Conservation (phyloP, 2,329 filamentous ascomycete species). For the Sclerotinia glacialis region DNA sequence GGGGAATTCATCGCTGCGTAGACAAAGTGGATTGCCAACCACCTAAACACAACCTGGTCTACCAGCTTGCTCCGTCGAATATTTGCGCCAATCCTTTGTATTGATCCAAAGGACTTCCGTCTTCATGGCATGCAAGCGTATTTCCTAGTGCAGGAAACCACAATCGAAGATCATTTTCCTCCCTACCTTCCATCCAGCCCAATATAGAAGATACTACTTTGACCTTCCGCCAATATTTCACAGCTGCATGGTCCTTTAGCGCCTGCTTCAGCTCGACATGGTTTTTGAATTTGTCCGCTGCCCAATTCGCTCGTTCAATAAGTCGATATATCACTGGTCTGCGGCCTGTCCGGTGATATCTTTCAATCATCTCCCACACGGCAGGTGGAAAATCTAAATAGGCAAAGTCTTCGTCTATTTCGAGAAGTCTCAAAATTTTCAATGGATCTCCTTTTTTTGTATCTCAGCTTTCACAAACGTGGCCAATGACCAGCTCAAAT, state of each 20-base stretch:
- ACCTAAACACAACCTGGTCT: background rate
- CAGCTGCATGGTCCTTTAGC: background rate
- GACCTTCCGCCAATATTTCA: background rate
- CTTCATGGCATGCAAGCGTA: background rate
- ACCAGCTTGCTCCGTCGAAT: background rate
- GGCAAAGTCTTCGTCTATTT: background rate
- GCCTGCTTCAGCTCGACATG: background rate
- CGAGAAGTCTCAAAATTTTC: background rate
- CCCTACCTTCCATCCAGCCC: background rate
- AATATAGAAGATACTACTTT: background rate
- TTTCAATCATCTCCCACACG: no score
- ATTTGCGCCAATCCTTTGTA: background rate
- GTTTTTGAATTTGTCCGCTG: background rate
- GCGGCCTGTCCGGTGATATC: no score
- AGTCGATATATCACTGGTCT: background rate
- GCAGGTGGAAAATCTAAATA: no score
- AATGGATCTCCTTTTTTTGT: no score
- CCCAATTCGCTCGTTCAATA: background rate
- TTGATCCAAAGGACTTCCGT: background rate
- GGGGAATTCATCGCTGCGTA: no score
- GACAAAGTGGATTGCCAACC: no score
- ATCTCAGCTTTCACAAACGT: background rate
- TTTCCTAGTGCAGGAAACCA: background rate
- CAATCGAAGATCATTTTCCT: background rate
- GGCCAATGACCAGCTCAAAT: background rate